A percentile compares a stretch with the other conserved stretches of the same genome.
Conservation (phyloP, 2,329 filamentous ascomycete genomes). For the Nakataea oryzae region DNA sequence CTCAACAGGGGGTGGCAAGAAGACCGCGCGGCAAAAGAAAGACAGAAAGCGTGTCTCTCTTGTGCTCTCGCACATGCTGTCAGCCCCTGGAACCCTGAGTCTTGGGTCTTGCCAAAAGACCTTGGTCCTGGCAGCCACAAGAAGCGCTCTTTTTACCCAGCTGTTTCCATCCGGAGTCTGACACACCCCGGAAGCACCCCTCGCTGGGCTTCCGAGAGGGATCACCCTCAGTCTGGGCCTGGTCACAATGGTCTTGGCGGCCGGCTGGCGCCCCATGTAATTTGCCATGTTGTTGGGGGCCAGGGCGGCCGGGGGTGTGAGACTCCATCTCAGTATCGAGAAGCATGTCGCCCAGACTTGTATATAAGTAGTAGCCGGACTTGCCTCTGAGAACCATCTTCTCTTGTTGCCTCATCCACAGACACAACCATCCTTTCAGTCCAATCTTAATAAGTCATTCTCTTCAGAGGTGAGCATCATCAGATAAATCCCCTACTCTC, state of each 20-base stretch:
- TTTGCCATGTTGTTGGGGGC: not conserved
- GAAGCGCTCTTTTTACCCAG: constrained; percentile 18
- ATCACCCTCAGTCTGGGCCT: constrained; percentile 13
- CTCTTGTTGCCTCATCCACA: constrained; percentile 24
- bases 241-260: not conserved
- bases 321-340: not conserved
- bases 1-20: not conserved
- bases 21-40: not conserved
- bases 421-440: constrained; percentile 16
- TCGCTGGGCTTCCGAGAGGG: constrained; percentile 24
- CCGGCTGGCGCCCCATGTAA: constrained; percentile 17
- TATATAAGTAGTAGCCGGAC: constrained; percentile 24
- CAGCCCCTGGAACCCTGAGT: not conserved
- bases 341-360: not conserved
- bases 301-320: not conserved
- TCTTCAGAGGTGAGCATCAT: constrained; percentile 30
- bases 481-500: not conserved
- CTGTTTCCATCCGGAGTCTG: constrained; percentile 20
- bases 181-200: constrained; percentile 28
- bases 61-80: not conserved
- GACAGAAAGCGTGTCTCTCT: not conserved
- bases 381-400: constrained; percentile 2
- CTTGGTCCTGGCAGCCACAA: not conserved
- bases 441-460: constrained; percentile 28
- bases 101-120: not conserved